These are phyloP conservation scores for Pseudogymnoascus sp. DNA, from an alignment of 2,329 filamentous ascomycete genomes.

Conservation along the genomic window DNA sequence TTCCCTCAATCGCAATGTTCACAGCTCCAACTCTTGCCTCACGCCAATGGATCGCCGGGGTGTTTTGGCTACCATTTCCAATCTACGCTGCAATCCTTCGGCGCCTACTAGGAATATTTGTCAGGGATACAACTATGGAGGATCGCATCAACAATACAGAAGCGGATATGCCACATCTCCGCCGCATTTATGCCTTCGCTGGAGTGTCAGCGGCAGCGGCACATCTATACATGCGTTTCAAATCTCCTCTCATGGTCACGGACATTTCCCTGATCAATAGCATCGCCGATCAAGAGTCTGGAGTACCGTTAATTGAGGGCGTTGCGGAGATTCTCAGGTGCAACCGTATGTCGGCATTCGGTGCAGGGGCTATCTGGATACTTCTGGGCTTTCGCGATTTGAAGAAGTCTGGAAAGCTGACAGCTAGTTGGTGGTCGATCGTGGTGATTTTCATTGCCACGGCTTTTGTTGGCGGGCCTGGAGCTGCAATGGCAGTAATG, in stretches of 20 bases:
- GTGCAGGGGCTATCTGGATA: slow-evolving; percentile 26
- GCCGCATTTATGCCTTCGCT: slow-evolving; percentile 4
- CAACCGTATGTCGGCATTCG: slow-evolving; percentile 22
- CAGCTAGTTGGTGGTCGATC: slow-evolving; percentile 22
- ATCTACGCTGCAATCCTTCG: background rate
- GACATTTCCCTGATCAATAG: slow-evolving; percentile 20
- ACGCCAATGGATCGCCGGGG: slow-evolving; percentile 19
- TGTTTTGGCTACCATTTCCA: slow-evolving; percentile 4
- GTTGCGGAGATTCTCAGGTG: slow-evolving; percentile 17
- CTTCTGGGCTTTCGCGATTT: slow-evolving; percentile 29
- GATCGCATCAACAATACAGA: slow-evolving; percentile 8
- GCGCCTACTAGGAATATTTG: background rate
- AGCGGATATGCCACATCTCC: slow-evolving; percentile 12
- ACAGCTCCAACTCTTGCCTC: slow-evolving; percentile 15
- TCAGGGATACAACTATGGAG: slow-evolving; percentile 2
- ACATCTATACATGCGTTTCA: slow-evolving; percentile 17
- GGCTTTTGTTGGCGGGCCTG: slow-evolving; percentile 25
- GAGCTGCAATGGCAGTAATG: slow-evolving; percentile 24
- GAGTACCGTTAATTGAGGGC: slow-evolving; percentile 7
- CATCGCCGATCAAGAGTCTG: slow-evolving; percentile 19
- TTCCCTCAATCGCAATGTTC: slow-evolving; percentile 24
- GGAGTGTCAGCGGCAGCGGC: background rate
- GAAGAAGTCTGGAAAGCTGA: slow-evolving; percentile 27
- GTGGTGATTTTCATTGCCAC: slow-evolving; percentile 15
- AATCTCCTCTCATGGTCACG: slow-evolving; percentile 16